These are phyloP conservation scores for Xylaria sp. DNA, from an alignment of 2,329 filamentous ascomycete species.

Conservation along the genomic window DNA sequence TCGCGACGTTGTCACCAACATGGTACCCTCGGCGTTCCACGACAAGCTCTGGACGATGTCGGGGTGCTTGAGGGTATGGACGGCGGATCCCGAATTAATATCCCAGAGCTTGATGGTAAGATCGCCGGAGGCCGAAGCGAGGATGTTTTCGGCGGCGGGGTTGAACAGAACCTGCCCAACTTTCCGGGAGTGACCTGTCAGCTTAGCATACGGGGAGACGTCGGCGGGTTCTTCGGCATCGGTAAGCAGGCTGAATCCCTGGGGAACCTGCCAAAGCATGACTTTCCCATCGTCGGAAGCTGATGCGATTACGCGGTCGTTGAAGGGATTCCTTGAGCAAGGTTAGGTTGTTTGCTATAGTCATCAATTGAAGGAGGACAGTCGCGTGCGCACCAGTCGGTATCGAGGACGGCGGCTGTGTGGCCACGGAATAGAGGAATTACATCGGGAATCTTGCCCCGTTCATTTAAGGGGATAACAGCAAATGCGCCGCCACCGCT, in stretches of 20 bases:
- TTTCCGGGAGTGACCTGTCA: slow-evolving; percentile 88
- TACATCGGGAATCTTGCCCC: slow-evolving; percentile 83
- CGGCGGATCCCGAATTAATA: slow-evolving; percentile 68
- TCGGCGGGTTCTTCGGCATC: slow-evolving; percentile 81
- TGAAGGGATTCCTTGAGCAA: slow-evolving; percentile 77
- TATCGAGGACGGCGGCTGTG: slow-evolving; percentile 75
- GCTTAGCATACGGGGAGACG: slow-evolving; percentile 72
- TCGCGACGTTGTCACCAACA: slow-evolving; percentile 86
- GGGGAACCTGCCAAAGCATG: slow-evolving; percentile 91
- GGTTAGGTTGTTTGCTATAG: slow-evolving; percentile 24
- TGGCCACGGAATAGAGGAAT: slow-evolving; percentile 95
- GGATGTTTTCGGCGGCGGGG: slow-evolving; percentile 88
- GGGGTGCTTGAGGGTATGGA: slow-evolving; percentile 72
- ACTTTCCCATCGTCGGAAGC: slow-evolving; percentile 96
- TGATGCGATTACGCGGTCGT: slow-evolving; percentile 87
- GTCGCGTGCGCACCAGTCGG: slow-evolving; percentile 21
- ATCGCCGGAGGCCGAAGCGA: slow-evolving; percentile 92
- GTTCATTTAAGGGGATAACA: slow-evolving; percentile 85
- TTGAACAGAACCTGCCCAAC: slow-evolving; percentile 98
- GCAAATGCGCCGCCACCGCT: slow-evolving; percentile 95
- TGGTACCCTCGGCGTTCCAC: slow-evolving; percentile 84
- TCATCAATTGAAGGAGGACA: slow-evolving; percentile 2
- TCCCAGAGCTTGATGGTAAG: slow-evolving; percentile 97
- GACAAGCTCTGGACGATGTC: slow-evolving; percentile 94
- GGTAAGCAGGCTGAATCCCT: slow-evolving; percentile 76